Base-by-base conservation (phyloP, 805 yeast species). In the Yamadazyma insecticola region DNA sequence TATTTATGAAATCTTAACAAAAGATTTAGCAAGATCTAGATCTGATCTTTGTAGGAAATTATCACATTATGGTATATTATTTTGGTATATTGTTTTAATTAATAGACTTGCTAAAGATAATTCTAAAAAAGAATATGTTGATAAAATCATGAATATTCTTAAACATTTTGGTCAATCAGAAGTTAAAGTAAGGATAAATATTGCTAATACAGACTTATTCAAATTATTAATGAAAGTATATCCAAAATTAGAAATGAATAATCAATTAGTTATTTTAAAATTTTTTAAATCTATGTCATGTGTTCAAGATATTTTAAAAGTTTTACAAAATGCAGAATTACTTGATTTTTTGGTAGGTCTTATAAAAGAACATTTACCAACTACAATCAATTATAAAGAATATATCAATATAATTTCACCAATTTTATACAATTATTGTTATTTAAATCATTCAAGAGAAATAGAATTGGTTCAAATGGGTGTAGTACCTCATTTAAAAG, bases 351-450 rank as follows among this genome's bases (percentile, higher is more conserved):
- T 73, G 31, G 63, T 71, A 3, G 43, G 48, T 2, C 38, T 57
- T 21, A 38, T 66, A 26, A 45, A 46, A 30, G 37, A 30, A 12
- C 50, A 54, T 39, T 40, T 54, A 1, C 62, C 69, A 4, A 22
- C 51, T 2, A 44, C 48, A 6, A 30, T 17, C 4, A 55, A 56
- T 31, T 63, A 51, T 44, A 63, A 59, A 32, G 70, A 65, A 30
- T 55, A 65, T 10, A 55, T 64, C 17, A 70, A 69, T 36, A 57
- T 66, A 19, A 50, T 70, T 5, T 60, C 74, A 30, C 79, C 76
- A 0, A 57, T 68, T 0, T 43, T 75, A 24, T 74, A 69, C 57
- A 72, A 74, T 40, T 61, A 72, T 35, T 72, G 80, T 41, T 64
- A 72, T 24, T 56, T 74, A 36, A 70, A 67, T 39, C 63, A 63